These are phyloP conservation scores for Ceratocystis diversiconidia DNA, from an alignment of 2,329 filamentous ascomycete genomes.

Conservation along the genomic window DNA sequence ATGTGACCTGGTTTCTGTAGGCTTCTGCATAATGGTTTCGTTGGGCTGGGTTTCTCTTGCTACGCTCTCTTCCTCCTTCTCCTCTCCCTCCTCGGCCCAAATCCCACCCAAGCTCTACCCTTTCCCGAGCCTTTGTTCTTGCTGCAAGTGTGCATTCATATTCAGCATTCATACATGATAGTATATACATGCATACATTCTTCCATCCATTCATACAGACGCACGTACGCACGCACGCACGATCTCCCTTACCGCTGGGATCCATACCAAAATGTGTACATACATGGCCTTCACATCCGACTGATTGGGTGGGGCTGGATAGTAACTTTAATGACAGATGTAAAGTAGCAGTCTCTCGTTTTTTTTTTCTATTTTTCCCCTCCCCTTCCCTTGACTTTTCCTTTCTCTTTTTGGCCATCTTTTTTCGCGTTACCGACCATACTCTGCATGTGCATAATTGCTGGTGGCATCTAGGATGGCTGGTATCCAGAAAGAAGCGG, in stretches of 20 bases:
- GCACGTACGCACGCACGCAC: background rate
- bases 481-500: background rate
- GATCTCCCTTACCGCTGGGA: slow-evolving; percentile 1
- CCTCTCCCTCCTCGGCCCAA: background rate
- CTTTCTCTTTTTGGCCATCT: background rate
- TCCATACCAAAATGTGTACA: slow-evolving; percentile 4
- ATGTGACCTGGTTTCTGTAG: slow-evolving; percentile 3
- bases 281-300: background rate
- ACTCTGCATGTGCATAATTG: slow-evolving; percentile 4
- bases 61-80: background rate
- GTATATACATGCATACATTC: background rate
- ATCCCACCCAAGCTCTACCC: background rate
- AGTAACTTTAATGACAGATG: background rate
- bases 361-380: background rate
- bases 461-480: background rate
- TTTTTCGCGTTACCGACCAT: background rate
- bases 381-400: background rate
- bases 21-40: background rate
- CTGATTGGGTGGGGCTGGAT: background rate
- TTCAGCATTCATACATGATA: background rate
- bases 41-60: background rate
- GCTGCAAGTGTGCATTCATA: background rate
- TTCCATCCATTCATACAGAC: background rate
- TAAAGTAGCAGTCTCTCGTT: background rate
- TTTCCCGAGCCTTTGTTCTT: background rate